Conservation (phyloP, 768 basidiomycete genomes). For the Russula sp. region DNA sequence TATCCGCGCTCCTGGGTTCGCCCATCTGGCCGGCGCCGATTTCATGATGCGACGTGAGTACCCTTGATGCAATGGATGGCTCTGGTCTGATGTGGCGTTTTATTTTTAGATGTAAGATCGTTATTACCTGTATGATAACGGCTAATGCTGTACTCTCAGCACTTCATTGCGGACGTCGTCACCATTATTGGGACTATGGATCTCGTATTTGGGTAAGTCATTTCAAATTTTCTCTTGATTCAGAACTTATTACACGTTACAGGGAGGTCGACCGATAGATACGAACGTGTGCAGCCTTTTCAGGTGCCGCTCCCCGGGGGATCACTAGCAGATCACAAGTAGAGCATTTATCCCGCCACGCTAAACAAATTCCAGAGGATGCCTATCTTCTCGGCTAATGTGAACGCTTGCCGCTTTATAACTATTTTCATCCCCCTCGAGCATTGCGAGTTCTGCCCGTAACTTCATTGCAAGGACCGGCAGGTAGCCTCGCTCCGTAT, state of each 20-base stretch:
- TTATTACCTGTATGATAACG: not conserved
- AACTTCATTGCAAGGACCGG: slow-evolving; percentile 65
- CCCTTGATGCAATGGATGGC: slow-evolving; percentile 16
- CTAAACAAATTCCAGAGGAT: slow-evolving; percentile 68
- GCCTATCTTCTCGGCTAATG: slow-evolving; percentile 65
- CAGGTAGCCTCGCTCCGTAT: slow-evolving; percentile 93
- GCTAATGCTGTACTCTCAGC: slow-evolving; percentile 39
- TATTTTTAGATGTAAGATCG: slow-evolving; percentile 35
- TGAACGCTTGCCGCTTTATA: slow-evolving; percentile 46
- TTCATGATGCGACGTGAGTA: slow-evolving; percentile 94
- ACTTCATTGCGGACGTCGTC: slow-evolving; percentile 91
- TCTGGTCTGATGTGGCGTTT: slow-evolving; percentile 8
- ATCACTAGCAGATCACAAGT: not conserved
- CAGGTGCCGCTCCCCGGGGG: not conserved
- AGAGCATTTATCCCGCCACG: slow-evolving; percentile 8
- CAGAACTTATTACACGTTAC: slow-evolving; percentile 16
- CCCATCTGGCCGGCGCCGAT: slow-evolving; percentile 91
- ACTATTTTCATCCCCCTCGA: slow-evolving; percentile 30
- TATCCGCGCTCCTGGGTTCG: slow-evolving; percentile 95
- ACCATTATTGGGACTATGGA: slow-evolving; percentile 99
- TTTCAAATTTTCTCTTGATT: slow-evolving; percentile 1
- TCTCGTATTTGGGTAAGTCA: slow-evolving; percentile 87
- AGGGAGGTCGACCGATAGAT: slow-evolving; percentile 44
- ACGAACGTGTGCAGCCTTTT: slow-evolving; percentile 29
- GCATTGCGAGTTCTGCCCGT: slow-evolving; percentile 42